Evolutionary conservation across 208 protist genomes (phyloP).

Genomic region (Leishmania guyanensis): DNA sequence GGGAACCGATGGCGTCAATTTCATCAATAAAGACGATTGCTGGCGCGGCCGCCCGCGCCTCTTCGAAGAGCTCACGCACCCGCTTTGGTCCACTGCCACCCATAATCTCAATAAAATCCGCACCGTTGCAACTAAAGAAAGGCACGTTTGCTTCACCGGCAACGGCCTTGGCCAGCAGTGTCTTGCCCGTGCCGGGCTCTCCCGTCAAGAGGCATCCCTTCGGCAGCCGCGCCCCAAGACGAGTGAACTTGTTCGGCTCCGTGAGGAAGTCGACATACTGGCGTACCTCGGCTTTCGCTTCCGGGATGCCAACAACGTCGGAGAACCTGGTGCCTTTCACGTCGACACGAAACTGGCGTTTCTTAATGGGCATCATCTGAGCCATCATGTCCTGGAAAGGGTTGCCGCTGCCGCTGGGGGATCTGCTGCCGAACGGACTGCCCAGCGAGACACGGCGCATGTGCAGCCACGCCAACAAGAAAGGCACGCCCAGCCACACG

Average conservation of each 20-base stretch:
- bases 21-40: constrained; percentile 99
- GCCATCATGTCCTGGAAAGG: constrained; percentile 85
- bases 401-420: constrained; percentile 33
- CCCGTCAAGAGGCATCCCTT: constrained; percentile 96
- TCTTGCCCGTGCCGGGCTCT: constrained; percentile 98
- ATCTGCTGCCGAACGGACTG: constrained; percentile 7
- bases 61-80: constrained; percentile 95
- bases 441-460: constrained; percentile 48
- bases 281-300: constrained; percentile 96
- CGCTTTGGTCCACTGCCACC: constrained; percentile 95
- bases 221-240: constrained; percentile 96
- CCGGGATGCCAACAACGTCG: constrained; percentile 97
- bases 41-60: constrained; percentile 94
- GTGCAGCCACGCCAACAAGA: constrained; percentile 60
- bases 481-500: constrained; percentile 75
- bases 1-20: constrained; percentile 97
- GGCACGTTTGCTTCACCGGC: constrained; percentile 95
- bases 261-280: constrained; percentile 98
- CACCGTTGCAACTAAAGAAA: constrained; percentile 96
- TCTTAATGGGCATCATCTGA: constrained; percentile 90
- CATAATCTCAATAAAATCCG: constrained; percentile 97
- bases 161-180: constrained; percentile 97
- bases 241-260: constrained; percentile 94
- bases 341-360: constrained; percentile 85
- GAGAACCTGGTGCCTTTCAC: constrained; percentile 84